Conservation (phyloP, 345 rosid genomes). For the Eucalyptus rudis region DNA sequence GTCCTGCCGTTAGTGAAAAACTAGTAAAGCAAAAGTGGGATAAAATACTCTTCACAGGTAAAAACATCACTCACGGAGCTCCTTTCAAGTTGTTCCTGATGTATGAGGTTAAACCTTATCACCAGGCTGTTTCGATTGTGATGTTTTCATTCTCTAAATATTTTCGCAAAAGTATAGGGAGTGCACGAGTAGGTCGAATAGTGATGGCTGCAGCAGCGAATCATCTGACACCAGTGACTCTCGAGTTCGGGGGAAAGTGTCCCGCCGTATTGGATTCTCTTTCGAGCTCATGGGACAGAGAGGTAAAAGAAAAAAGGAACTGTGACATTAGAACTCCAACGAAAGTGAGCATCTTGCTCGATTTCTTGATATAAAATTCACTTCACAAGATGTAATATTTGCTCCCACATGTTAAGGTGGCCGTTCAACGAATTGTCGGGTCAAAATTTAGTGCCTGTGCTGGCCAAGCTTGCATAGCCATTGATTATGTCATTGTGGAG, state of each 20-base stretch:
- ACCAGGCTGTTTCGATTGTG: background rate
- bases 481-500: constrained; percentile 61
- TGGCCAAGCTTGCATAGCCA: constrained; percentile 78
- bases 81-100: background rate
- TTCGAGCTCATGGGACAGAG: constrained; percentile 27
- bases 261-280: constrained; percentile 65
- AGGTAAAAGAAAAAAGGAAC: constrained; percentile 10
- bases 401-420: constrained; percentile 16
- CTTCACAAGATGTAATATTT: background rate
- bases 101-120: background rate
- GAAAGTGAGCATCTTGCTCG: background rate
- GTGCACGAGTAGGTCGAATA: constrained; percentile 43
- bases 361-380: background rate
- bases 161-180: constrained; percentile 16
- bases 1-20: constrained; percentile 27
- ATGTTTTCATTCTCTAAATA: background rate
- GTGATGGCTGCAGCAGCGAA: constrained; percentile 66
- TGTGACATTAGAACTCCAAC: background rate
- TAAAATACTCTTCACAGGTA: constrained; percentile 72
- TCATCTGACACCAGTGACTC: constrained; percentile 66
- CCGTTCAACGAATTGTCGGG: constrained; percentile 42
- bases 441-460: constrained; percentile 61
- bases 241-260: constrained; percentile 81
- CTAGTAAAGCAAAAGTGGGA: constrained; percentile 70
- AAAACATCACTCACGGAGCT: background rate